phyloP scores from a whole-genome alignment of 495 filamentous ascomycete genomes.

The Aspergillus bertholletiae region DNA sequence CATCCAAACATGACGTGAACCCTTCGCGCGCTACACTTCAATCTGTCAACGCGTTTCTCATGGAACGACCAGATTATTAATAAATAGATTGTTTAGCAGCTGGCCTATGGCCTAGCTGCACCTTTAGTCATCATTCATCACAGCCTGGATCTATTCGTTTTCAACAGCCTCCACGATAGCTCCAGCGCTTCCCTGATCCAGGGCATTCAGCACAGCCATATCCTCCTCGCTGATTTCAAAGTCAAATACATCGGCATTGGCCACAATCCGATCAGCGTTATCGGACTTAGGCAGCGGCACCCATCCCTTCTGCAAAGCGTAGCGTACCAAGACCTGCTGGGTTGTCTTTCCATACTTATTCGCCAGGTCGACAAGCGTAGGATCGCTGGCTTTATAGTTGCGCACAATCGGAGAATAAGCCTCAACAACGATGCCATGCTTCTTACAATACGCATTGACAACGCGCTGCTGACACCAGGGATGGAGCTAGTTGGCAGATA shows the following conservation, averaged over 20 bases:
- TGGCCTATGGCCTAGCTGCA: neutral
- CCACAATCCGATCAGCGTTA: constrained; percentile 55
- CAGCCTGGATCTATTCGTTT: constrained; percentile 32
- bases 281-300: constrained; percentile 73
- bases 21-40: constrained; percentile 78
- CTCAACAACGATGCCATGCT: constrained; percentile 58
- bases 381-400: constrained; percentile 56
- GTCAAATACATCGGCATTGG: constrained; percentile 63
- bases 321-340: constrained; percentile 53
- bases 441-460: constrained; percentile 57
- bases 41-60: constrained; percentile 83
- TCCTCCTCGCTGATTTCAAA: constrained; percentile 63
- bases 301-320: constrained; percentile 64
- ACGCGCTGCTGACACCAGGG: constrained; percentile 64
- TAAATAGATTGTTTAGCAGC: neutral
- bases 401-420: constrained; percentile 66
- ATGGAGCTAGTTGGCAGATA: constrained; percentile 49
- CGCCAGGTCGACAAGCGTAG: constrained; percentile 48
- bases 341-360: constrained; percentile 50
- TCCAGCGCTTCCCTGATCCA: constrained; percentile 59
- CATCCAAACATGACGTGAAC: constrained; percentile 68
- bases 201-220: constrained; percentile 57
- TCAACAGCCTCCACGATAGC: constrained; percentile 51
- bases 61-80: constrained; percentile 49
- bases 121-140: constrained; percentile 3